Base-by-base conservation (phyloP, 2,329 filamentous ascomycete genomes). In the Rachicladosporium sp. region DNA sequence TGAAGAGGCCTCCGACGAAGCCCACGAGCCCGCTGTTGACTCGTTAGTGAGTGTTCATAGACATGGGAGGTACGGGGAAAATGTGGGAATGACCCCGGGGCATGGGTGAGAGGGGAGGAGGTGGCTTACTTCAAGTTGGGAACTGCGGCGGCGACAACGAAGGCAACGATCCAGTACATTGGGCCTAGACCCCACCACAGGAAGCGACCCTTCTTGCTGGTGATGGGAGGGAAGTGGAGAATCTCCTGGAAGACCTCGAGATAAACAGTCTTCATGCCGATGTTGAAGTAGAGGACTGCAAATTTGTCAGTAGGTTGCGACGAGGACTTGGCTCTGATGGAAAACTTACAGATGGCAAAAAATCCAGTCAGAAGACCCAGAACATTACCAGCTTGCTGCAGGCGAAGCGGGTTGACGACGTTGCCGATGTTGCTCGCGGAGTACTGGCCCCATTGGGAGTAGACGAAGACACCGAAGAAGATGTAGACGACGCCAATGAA, bases 101-200 rank as follows among this genome's bases (percentile, higher is more conserved):
- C n/a, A n/a, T n/a, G n/a, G n/a, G n/a, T n/a, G n/a, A n/a, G n/a
- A n/a, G n/a, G 15, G 11, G 31, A 37, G 32, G 35, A 21, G 35
- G 33, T 27, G 23, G 23, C 23, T 27, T 27, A 27, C 23, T 27
- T 27, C 40, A 49, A 48, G 44, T 73, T 62, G 29, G 73, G 74
- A 19, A 78, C 69, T 1, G 68, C 67, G 3, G 68, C 69, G 2
- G 64, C 69, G 36, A 78, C 58, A 29, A 73, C 54, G 46, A 74
- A 78, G 8, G 73, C 74, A 6, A 73, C 44, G 12, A 54, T 53
- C 74, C 74, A 78, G 58, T 74, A 78, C 3, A 74, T 45, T 0
- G 73, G 74, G 2, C 74, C 67, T 2, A 75, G 48, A 23, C 44
- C 54, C 8, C 62, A 62, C 65, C 70, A 78, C 36, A 70, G 46